Base-by-base conservation (phyloP, 257 asterid genomes). In the Rehmannia glutinosa region DNA sequence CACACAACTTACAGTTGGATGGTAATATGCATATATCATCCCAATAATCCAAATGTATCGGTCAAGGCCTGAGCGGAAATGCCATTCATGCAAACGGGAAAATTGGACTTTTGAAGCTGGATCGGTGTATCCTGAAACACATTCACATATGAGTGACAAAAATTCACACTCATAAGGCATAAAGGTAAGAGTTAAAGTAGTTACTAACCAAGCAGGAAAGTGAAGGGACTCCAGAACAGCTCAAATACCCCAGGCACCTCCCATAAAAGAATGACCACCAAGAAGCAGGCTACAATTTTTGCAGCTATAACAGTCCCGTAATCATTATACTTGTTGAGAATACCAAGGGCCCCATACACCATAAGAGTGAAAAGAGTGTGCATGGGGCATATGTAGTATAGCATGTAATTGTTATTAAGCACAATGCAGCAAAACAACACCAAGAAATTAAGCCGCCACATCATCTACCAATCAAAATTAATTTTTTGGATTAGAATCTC, bases 381-480 rank as follows among this genome's bases (percentile, higher is more conserved):
- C 98, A 91, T 92, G 52, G 96, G 96, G 80, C 96, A 92, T 75
- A 87, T 89, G 78, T 89, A 91, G 81, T 91, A 89, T 45, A 89
- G 58, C 84, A 72, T 73, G 72, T 89, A 89, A 66, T 66, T 78
- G 79, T 88, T 88, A 71, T 84, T 77, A 24, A 91, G 95, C 72
- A 88, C 83, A 62, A 85, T 15, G 79, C 97, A 92, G 81, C 95
- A 83, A 72, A 92, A 89, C n/a, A 84, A 77, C 74, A 87, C 95
- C 85, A 86, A 81, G 71, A 92, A 89, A 68, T 92, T 92, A 35
- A 91, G 92, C 80, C 96, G 84, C 98, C 98, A 92, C 96, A 92
- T 89, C 98, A 89, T 89, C 98, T 92, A 77, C 56, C 65, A 61
- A 71, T 58, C 53, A 73, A 68, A 69, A 21, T 39, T 39, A 55